Evolutionary conservation across 1,284 basidiomycete genomes (phyloP), one percentile per base, ranked within the genome.

Genomic region (Xerocomus cyaneibrunnescens): DNA sequence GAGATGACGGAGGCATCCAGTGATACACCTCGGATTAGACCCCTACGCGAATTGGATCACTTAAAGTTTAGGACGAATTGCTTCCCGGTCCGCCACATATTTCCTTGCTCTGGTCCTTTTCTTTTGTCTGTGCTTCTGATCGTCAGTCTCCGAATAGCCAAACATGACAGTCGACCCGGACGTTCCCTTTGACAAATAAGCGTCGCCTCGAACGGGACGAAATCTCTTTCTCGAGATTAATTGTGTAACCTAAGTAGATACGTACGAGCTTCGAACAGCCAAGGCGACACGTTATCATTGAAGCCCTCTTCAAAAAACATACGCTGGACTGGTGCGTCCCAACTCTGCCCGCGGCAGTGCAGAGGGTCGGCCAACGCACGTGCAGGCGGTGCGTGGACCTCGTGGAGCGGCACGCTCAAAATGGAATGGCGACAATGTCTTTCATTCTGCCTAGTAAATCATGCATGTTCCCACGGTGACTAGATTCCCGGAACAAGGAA

Each of bases 401-500:
- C 56, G 40, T 64, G 64, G 44, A 45, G 49, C 31, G 48, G 46
- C 39, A 43, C 31, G 23, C 22, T 23, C 14, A n/a, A 45, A 46
- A 49, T 51, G 37, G 48, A 46, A 35, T 14, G 14, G 1, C 27
- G 7, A 19, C 30, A 45, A 17, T 27, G 36, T 48, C 41, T 44
- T 55, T 51, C 45, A 44, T 44, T 48, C 40, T 61, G 40, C 61
- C 50, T 34, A 57, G 58, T 46, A 38, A 50, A 41, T 45, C 21
- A 35, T 37, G 7, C n/a, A 6, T 7, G 10, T 55, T 61, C 57
- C 37, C 61, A 62, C 62, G 50, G 23, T 41, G 34, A 28, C 50
- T 44, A 48, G 35, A 49, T 45, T 34, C 43, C 48, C 51, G 57
- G 62, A 54, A 48, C 51, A 51, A 57, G 51, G 62, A 62, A 62